Conservation (phyloP, 2,329 filamentous ascomycete species). For the Akanthomyces dipterigenus region DNA sequence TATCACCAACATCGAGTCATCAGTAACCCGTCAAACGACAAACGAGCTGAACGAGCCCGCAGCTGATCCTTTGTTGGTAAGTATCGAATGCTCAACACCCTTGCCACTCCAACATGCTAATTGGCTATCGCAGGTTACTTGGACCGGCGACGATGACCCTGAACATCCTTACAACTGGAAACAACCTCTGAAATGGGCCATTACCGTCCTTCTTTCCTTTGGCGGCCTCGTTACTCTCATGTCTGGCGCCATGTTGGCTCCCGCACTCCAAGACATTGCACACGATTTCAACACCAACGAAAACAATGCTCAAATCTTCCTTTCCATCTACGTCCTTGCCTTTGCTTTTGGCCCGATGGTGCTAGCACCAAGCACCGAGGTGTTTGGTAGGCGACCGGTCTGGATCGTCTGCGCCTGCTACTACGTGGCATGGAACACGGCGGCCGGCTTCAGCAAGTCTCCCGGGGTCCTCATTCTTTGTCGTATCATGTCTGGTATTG, state of each 20-base stretch:
- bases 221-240: constrained; percentile 29
- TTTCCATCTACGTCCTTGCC: constrained; percentile 30
- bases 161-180: constrained; percentile 8
- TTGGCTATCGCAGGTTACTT: constrained; percentile 23
- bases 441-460: constrained; percentile 26
- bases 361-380: constrained; percentile 27
- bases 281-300: constrained; percentile 23
- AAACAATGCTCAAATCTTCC: constrained; percentile 22
- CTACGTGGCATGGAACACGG: constrained; percentile 31
- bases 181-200: constrained; percentile 15
- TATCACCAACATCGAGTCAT: not conserved
- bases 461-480: constrained; percentile 25
- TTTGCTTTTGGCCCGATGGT: constrained; percentile 28
- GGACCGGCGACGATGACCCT: constrained; percentile 45
- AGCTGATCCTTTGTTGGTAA: not conserved
- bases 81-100: not conserved
- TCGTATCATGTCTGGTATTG: constrained; percentile 20
- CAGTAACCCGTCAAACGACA: too few species aligned
- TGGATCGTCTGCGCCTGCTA: constrained; percentile 27
- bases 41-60: not conserved
- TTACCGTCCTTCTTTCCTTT: constrained; percentile 25
- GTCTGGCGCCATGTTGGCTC: constrained; percentile 30
- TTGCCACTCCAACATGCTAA: not conserved
- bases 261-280: constrained; percentile 26
- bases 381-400: constrained; percentile 27